Evolutionary conservation across 495 filamentous ascomycete species (phyloP), one percentile per base, ranked within the genome.

Genomic region (Aspergillus taichungensis): DNA sequence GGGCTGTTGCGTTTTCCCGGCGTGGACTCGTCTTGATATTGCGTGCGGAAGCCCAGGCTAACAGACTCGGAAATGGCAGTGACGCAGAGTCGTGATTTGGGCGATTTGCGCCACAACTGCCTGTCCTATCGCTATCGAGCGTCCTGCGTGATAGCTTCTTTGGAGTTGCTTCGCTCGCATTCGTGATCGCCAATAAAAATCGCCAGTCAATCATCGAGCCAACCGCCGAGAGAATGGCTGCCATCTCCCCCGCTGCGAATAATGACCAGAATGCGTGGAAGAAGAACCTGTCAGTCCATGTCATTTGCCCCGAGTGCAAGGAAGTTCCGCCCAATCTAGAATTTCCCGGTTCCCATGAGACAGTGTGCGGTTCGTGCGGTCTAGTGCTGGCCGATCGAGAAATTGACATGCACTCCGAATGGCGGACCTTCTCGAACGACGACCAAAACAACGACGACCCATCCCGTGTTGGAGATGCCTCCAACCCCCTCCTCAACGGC

Each of bases 381-480:
- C 66, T 95, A n/a, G 92, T 98, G 9, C 73, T 97, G 30, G 83
- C 83, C 40, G 86, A 91, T 59, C 84, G 88, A 47, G 86, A 92
- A 54, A 87, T 98, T 43, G 92, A 97, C 55, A 88, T 88, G 48
- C 83, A 94, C 40, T 95, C 88, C 40, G 92, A 98, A 70, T 98
- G 92, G 92, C 87, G 92, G 55, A 98, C 94, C 6, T 98, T 98
- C 65, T 84, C 87, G 47, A 96, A 95, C 66, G 92, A 98, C 55
- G 94, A 98, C 56, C 87, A 94, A 62, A 88, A 84, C 60, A 88
- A 84, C 59, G 92, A 96, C 52, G 92, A 98, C 60, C 92, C 92
- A 1, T 94, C 87, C 42, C 92, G 92, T 88, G 92, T 98, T 53
- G 92, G 92, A 66, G 92, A 97, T 40, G 87, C 79, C 0, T 78